These are phyloP conservation scores for Mercurialis annua DNA, from an alignment of 345 rosid species.

Conservation along the genomic window DNA sequence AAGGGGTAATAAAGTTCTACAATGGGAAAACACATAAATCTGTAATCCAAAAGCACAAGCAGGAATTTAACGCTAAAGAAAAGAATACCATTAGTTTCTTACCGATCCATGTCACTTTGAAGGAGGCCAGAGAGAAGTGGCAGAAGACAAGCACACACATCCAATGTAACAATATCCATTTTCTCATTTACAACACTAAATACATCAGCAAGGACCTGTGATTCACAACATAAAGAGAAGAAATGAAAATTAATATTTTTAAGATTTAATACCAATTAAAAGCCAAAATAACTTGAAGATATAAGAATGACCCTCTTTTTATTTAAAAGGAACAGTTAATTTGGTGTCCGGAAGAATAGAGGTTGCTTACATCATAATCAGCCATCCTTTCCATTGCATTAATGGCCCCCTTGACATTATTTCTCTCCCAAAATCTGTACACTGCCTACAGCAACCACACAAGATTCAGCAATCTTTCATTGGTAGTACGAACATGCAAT, in stretches of 20 bases:
- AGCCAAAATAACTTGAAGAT: not conserved
- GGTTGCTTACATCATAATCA: conserved; percentile 66
- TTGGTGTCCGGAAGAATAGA: conserved; percentile 3
- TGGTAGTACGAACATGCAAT: not conserved
- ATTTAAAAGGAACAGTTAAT: not conserved
- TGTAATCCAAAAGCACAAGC: not conserved
- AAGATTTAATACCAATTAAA: not conserved
- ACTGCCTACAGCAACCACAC: conserved; percentile 53
- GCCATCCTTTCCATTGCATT: conserved; percentile 90
- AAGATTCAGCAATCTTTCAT: conserved; percentile 25
- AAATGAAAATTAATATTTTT: not conserved
- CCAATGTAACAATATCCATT: conserved; percentile 74
- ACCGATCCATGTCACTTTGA: conserved; percentile 87
- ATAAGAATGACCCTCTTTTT: not conserved
- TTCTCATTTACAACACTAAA: conserved; percentile 56
- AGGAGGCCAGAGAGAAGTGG: conserved; percentile 78
- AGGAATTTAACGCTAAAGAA: not conserved
- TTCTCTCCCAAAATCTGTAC: conserved; percentile 84
- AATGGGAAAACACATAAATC: not conserved
- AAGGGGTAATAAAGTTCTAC: not conserved
- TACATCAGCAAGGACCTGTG: conserved; percentile 87
- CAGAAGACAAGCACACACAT: conserved; percentile 75
- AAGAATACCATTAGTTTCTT: conserved; percentile 19
- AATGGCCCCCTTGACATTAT: conserved; percentile 72
- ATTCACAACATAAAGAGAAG: conserved; percentile 17